Conservation (phyloP, 495 filamentous ascomycete genomes). For the Penicillium canescens region DNA sequence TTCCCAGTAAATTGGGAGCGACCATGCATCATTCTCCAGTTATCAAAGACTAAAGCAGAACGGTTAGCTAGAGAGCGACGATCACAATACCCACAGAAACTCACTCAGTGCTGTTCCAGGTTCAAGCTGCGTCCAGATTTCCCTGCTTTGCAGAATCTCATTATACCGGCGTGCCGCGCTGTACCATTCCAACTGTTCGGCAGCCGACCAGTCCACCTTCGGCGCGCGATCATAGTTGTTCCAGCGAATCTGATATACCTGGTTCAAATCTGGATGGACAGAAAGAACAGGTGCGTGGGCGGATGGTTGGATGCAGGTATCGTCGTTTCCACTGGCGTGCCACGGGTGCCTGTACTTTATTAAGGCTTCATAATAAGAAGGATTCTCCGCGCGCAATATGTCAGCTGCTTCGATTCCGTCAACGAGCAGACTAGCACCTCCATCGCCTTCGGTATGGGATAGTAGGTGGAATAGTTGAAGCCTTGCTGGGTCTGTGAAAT, state of each 20-base stretch:
- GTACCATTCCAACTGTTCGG: constrained; percentile 65
- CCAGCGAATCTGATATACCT: constrained; percentile 75
- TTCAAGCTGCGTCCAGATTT: constrained; percentile 75
- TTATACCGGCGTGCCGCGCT: constrained; percentile 67
- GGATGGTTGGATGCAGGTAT: constrained; percentile 72
- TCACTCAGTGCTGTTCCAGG: constrained; percentile 78
- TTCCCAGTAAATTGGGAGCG: constrained; percentile 77
- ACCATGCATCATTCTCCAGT: constrained; percentile 92
- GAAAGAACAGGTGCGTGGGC: constrained; percentile 64
- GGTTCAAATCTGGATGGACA: constrained; percentile 30
- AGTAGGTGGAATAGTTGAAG: constrained; percentile 90
- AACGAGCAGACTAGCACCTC: constrained; percentile 75
- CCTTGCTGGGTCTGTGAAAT: constrained; percentile 87
- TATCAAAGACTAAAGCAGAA: constrained; percentile 73
- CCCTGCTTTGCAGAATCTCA: constrained; percentile 53
- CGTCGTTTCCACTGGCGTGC: constrained; percentile 85
- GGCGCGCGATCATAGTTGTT: constrained; percentile 84
- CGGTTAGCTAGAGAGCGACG: not conserved
- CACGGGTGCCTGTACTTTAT: constrained; percentile 54
- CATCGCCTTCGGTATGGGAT: constrained; percentile 63
- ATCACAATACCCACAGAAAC: constrained; percentile 16
- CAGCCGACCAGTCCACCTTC: constrained; percentile 38
- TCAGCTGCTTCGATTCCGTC: constrained; percentile 78
- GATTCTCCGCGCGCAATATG: constrained; percentile 49
- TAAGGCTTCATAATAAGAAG: constrained; percentile 53